phyloP scores from a whole-genome alignment of 176 grass and related monocot genomes.

The Zoysia japonica region DNA sequence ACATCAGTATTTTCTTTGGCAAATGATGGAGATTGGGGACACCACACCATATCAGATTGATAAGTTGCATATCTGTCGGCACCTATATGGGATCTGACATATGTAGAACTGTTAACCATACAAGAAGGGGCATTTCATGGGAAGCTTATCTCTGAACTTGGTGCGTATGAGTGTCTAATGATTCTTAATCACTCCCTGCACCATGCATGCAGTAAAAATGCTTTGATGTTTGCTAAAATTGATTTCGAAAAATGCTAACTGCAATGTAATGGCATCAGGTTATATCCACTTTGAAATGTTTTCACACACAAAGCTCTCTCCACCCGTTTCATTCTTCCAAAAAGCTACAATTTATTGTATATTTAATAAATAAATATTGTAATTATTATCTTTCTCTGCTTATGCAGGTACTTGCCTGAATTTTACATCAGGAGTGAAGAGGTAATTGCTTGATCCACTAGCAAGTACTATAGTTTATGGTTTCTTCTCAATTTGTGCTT shows the following conservation, averaged over 20 bases:
- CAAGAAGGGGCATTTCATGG: not conserved
- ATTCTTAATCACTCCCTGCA: not conserved
- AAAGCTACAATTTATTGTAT: not conserved
- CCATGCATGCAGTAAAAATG: not conserved
- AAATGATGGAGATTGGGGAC: too few relatives aligned
- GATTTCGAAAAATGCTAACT: not conserved
- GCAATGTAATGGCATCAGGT: not conserved
- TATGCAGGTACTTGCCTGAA: conserved; percentile 37
- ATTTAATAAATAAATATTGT: not conserved
- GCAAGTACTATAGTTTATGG: not conserved
- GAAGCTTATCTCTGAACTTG: not conserved
- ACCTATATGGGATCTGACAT: not conserved
- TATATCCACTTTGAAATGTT: not conserved
- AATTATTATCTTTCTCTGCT: not conserved
- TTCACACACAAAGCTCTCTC: not conserved
- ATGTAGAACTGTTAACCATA: not conserved
- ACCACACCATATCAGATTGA: not conserved
- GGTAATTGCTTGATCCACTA: conserved; percentile 18
- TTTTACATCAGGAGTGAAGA: conserved; percentile 33
- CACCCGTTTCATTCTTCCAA: not conserved
- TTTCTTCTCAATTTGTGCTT: not conserved
- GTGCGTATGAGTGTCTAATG: not conserved
- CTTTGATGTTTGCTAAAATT: conserved; percentile 13
- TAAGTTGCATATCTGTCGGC: not conserved
- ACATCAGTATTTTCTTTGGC: too few relatives aligned